phyloP scores from a whole-genome alignment of 164 flowering plant genomes.

The Stephania japonica region DNA sequence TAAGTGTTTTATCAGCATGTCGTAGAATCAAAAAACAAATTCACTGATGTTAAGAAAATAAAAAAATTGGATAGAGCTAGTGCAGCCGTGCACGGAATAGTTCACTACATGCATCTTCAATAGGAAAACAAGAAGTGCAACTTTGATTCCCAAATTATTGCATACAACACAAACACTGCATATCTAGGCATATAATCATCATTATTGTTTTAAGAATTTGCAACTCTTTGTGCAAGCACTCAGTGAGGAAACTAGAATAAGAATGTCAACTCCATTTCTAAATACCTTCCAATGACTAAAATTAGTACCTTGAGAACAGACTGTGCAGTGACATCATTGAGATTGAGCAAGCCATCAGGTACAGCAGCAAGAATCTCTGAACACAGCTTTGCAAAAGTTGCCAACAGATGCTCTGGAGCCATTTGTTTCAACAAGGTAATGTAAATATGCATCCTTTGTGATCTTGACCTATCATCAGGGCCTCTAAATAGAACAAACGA shows the following conservation, averaged over 20 bases:
- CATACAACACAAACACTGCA: too few relatives aligned
- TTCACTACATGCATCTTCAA: too few relatives aligned
- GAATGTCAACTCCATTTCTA: background rate
- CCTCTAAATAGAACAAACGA: slow-evolving; percentile 43
- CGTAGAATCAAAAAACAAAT: too few relatives aligned
- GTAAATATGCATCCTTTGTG: slow-evolving; percentile 83
- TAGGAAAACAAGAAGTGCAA: too few relatives aligned
- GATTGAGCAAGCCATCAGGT: slow-evolving; percentile 81
- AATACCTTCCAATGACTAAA: background rate
- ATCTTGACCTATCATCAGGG: slow-evolving; percentile 67
- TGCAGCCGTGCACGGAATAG: too few relatives aligned
- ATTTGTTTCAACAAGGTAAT: slow-evolving; percentile 83
- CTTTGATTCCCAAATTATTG: too few relatives aligned
- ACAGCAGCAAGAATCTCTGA: slow-evolving; percentile 94
- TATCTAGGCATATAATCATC: background rate
- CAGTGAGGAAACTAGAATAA: background rate
- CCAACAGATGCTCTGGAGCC: slow-evolving; percentile 97
- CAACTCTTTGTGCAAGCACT: background rate
- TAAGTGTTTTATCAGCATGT: too few relatives aligned
- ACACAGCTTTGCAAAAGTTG: slow-evolving; percentile 90
- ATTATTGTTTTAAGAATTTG: background rate
- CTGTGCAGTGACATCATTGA: slow-evolving; percentile 63
- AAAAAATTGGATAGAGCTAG: too few relatives aligned
- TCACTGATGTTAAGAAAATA: too few relatives aligned
- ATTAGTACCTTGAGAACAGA: slow-evolving; percentile 74